These are phyloP conservation scores for Plasmodium inui DNA, from an alignment of 169 alveolate species.

Conservation along the genomic window DNA sequence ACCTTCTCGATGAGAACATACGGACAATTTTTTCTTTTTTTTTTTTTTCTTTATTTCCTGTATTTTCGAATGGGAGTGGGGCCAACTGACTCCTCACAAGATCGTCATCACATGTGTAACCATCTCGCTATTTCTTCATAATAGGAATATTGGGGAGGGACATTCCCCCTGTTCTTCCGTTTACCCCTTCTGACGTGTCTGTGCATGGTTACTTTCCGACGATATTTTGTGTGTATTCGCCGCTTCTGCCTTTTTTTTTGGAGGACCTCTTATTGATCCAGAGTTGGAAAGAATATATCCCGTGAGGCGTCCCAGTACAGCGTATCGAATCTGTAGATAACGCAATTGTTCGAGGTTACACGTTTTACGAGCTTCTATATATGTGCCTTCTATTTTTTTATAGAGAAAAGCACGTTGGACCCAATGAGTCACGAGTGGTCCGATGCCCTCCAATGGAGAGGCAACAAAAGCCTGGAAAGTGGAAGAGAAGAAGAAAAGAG, in stretches of 20 bases:
- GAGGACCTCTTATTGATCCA: background rate
- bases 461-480: background rate
- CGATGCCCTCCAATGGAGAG: background rate
- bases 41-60: background rate
- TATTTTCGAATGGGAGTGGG: background rate
- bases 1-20: background rate
- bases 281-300: background rate
- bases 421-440: background rate
- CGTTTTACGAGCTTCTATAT: background rate
- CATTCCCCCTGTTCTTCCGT: background rate
- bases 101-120: background rate
- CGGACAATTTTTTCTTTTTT: background rate
- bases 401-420: background rate
- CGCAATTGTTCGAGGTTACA: background rate
- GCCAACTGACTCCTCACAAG: background rate
- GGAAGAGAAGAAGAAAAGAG: slow-evolving; percentile 1
- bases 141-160: background rate
- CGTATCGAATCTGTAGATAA: background rate
- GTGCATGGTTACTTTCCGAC: background rate
- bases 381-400: background rate
- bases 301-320: background rate
- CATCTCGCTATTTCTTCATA: background rate
- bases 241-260: background rate
- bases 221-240: background rate
- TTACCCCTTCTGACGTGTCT: background rate